Base-by-base conservation (phyloP, 2,329 filamentous ascomycete species). In the Nothophoma quercina region DNA sequence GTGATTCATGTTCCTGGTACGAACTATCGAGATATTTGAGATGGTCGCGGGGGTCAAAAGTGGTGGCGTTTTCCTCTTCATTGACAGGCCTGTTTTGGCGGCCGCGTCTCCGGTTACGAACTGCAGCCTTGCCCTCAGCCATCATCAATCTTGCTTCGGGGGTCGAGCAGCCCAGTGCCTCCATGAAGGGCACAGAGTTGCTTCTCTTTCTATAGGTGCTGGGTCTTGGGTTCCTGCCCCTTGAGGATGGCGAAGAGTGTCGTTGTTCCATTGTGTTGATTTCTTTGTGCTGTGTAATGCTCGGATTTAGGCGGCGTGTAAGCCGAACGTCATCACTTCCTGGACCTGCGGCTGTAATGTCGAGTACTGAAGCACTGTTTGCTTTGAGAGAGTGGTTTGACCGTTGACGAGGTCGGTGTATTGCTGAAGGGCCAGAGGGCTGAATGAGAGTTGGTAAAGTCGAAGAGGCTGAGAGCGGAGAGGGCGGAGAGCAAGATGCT, bases 131-230 rank as follows among this genome's bases (percentile, higher is more conserved):
- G 23, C 70, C 70, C 36, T 73, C 71, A 13, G 69, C 70, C 32
- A 74, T 46, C 34, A 74, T 65, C 19, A 74, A 54, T 36, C 67
- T 59, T 38, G 71, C 71, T 51, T 74, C 71, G 33, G 69, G 58
- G 4, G 70, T 72, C 7, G 71, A 71, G 49, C 70, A 73, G 36
- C 70, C 70, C 32, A 74, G 25, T 23, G 65, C 69, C 29, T 73
- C 69, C 8, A 69, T 56, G 23, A 73, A 66, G 8, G 71, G 70
- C 10, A 73, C 55, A 2, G 71, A 74, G 41, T 72, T 73, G 55
- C 70, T 74, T 56, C 71, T 57, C 23, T 73, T 59, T 45, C 71
- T 64, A n/a, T 64, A 43, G 5, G 60, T 56, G 39, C 34, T 55
- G 19, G 65, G 64, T 23, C 70, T 64, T 16, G 59, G 57, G 51